Evolutionary conservation across 768 basidiomycete species (phyloP).

Genomic region (Coprinopsis cinerea): DNA sequence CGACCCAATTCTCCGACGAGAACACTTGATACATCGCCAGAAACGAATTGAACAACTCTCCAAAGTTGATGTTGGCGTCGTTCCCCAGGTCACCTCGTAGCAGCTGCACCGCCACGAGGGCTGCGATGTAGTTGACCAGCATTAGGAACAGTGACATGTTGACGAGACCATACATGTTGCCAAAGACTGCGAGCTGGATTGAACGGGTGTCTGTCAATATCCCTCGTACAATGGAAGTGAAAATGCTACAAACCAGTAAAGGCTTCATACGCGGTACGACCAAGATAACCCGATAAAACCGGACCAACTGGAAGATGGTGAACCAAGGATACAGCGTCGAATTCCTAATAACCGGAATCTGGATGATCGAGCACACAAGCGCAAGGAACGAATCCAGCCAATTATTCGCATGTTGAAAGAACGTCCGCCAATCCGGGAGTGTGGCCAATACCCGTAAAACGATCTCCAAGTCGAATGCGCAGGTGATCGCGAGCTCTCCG

Average conservation of each 20-base stretch:
- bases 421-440: constrained; percentile 78
- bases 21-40: constrained; percentile 84
- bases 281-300: constrained; percentile 91
- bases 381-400: constrained; percentile 75
- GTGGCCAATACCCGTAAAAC: constrained; percentile 62
- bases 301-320: constrained; percentile 75
- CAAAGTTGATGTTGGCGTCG: constrained; percentile 61
- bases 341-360: constrained; percentile 70
- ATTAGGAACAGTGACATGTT: constrained; percentile 93
- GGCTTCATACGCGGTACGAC: constrained; percentile 88
- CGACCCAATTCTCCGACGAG: constrained; percentile 94
- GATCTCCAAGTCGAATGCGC: constrained; percentile 88
- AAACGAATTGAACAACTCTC: constrained; percentile 79
- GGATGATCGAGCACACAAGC: constrained; percentile 69
- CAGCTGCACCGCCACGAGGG: constrained; percentile 78
- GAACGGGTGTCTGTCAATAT: constrained; percentile 4
- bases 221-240: neutral
- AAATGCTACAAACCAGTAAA: constrained; percentile 49
- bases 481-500: constrained; percentile 71
- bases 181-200: constrained; percentile 75
- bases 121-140: constrained; percentile 80
- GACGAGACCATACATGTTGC: constrained; percentile 82
- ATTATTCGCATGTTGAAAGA: constrained; percentile 63
- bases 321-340: constrained; percentile 80
- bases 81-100: constrained; percentile 73